Evolutionary conservation across 1,284 basidiomycete species (phyloP), one percentile per base, ranked within the genome.

Genomic region (Termitomyces sp.): DNA sequence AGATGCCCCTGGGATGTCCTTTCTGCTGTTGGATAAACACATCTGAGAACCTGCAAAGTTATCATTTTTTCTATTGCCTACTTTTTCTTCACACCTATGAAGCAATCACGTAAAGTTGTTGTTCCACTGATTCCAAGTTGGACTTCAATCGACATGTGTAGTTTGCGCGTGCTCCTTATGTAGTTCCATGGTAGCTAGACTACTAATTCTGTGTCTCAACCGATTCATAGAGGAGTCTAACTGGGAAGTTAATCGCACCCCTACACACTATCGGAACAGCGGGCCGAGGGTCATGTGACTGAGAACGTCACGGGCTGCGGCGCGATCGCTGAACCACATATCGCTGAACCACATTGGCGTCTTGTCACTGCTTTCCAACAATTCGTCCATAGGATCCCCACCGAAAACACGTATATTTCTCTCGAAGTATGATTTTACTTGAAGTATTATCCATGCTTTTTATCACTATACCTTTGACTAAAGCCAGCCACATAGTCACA

Each of bases 401-500:
- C 2, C 9, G 30, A 40, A 24, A 19, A 30, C 13, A 21, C 39
- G 19, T 3, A 40, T 40, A n/a, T 9, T 9, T 41, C 19, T 30
- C 15, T 8, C 3, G 13, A 31, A 53, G 26, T 26, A 78, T 77
- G 75, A 78, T 78, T 61, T 66, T 78, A 19, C 72, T 78, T 30
- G 75, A 77, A 69, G 75, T 77, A 62, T 9, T 9, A 15, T 44
- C 21, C 9, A 30, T 24, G 12, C 13, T 30, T 42, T 15, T 15
- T n/a, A 19, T 24, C 4, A 26, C 9, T 17, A 24, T 39, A n/a
- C 12, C 34, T 47, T 21, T 26, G 30, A 17, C 45, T 58, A 53
- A 47, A 57, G 50, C 38, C 43, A 55, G 24, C 15, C 43, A 3
- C 34, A 34, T 64, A 95, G 91, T 78, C 92, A 41, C 89, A 94